Base-by-base conservation (phyloP, 805 yeast species). In the baker's yeast (Saccharomyces cerevisiae) region DNA sequence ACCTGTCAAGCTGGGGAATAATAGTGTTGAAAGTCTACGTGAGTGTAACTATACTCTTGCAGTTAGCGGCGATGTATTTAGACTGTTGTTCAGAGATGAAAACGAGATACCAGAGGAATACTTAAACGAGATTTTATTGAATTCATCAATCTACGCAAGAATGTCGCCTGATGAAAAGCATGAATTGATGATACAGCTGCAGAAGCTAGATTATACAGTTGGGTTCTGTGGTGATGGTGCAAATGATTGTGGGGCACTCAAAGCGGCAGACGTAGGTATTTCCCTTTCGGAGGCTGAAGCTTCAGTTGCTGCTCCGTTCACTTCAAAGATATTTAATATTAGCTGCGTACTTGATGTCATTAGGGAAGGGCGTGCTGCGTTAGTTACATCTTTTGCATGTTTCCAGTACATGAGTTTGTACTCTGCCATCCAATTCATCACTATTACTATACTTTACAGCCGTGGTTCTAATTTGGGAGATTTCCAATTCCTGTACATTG, bases 171-270 rank as follows among this genome's bases (percentile, higher is more conserved):
- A 95, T 70, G 99, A 94, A 69, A 94, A 94, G 66, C 97, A 94
- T 69, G 99, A 94, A 70, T 75, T 94, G 49, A 97, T 94, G 36
- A 91, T 87, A 63, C 89, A 86, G 66, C 73, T 94, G 13, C 96
- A 90, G 68, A 78, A 76, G 24, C 66, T 94, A 22, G 97, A 91
- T 64, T 92, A 92, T 67, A 89, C 96, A 0, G 96, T 89, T 49
- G 96, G 97, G 2, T 94, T 94, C 70, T 94, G 98, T 72, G 99
- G 99, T 41, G 99, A 94, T 73, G 99, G 99, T 59, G 99, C 99
- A 5, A 94, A 94, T 70, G 99, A 94, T 67, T 94, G 98, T 72
- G 99, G 99, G 61, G 99, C 99, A 0, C 75, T 94, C 55, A 94
- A 92, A 65, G 96, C 97, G 13, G 98, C 99, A 0, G 96, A 94